phyloP scores from a whole-genome alignment of 2,329 filamentous ascomycete genomes.

The Paraconiothyrium sp. region DNA sequence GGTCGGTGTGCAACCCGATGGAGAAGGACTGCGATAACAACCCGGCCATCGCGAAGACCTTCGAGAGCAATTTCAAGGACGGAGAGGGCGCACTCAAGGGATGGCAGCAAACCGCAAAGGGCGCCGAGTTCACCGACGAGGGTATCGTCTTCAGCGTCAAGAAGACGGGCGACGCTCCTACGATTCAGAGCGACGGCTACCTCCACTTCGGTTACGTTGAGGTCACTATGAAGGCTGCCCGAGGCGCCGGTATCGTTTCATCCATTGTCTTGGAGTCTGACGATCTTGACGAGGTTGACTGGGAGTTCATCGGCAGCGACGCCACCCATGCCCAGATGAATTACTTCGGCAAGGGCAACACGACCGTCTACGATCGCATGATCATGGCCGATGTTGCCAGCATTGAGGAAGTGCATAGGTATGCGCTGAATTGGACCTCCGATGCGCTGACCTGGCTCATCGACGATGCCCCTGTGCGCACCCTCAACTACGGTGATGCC shows the following conservation, averaged over 20 bases:
- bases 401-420: slow-evolving; percentile 71
- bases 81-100: slow-evolving; percentile 50
- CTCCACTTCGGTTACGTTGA: slow-evolving; percentile 87
- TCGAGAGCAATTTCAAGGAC: slow-evolving; percentile 56
- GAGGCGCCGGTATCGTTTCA: slow-evolving; percentile 79
- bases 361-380: slow-evolving; percentile 75
- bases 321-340: slow-evolving; percentile 72
- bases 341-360: slow-evolving; percentile 80
- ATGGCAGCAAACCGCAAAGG: slow-evolving; percentile 51
- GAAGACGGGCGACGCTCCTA: slow-evolving; percentile 63
- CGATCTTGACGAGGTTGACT: slow-evolving; percentile 87
- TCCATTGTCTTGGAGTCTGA: slow-evolving; percentile 85
- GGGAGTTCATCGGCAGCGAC: slow-evolving; percentile 79
- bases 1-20: slow-evolving; percentile 56
- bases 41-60: slow-evolving; percentile 52
- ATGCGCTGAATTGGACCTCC: slow-evolving; percentile 77
- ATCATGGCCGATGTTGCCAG: slow-evolving; percentile 66
- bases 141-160: slow-evolving; percentile 62
- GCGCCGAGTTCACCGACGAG: slow-evolving; percentile 54
- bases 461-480: slow-evolving; percentile 72
- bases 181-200: slow-evolving; percentile 81
- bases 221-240: slow-evolving; percentile 78
- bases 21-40: slow-evolving; percentile 57
- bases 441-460: slow-evolving; percentile 74
- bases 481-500: slow-evolving; percentile 66